Evolutionary conservation across 2,329 filamentous ascomycete species (phyloP), one percentile per base, ranked within the genome.

Genomic region (Talaromyces verruculosus): DNA sequence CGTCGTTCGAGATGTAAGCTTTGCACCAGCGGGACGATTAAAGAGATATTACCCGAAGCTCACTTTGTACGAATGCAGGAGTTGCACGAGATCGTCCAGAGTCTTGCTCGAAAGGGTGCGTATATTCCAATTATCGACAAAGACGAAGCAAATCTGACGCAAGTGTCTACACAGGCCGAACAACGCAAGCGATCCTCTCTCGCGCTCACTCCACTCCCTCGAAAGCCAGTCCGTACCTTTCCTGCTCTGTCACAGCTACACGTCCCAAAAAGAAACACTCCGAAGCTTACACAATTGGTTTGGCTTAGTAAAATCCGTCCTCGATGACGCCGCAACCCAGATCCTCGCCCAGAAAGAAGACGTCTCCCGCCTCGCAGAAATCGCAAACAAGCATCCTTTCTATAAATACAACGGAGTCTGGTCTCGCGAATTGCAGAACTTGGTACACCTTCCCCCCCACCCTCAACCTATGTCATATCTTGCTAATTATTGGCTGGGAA

Each of bases 351-450:
- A 96, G 77, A 85, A 91, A 65, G 82, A 87, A 58, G 90, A 89
- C 53, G 85, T 97, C 55, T 80, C 83, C 65, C 87, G 89, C 70
- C 86, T 99, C 53, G 86, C 87, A 68, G 80, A 84, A 64, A 86
- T 91, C 64, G 92, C 93, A 1, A 93, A 92, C 30, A 85, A 91
- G 76, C 90, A 96, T 73, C 94, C 95, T 0, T 99, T 98, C 84
- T 99, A 98, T 88, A 97, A 97, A 85, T 97, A 96, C 83, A 97
- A 97, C 79, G 82, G 84, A 65, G 87, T 92, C 76, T 99, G 95
- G 95, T 86, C 88, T 33, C 87, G 92, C 66, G 88, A 91, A 73
- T 82, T 97, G 64, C 94, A 98, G 78, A 92, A 91, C 76, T 87
- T 91, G 53, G 87, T 85, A 85, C 83, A 79, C 68, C 6, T 35